Evolutionary conservation across 352 stramenopile species (phyloP).

Genomic region (Proteromonas lacertae): DNA sequence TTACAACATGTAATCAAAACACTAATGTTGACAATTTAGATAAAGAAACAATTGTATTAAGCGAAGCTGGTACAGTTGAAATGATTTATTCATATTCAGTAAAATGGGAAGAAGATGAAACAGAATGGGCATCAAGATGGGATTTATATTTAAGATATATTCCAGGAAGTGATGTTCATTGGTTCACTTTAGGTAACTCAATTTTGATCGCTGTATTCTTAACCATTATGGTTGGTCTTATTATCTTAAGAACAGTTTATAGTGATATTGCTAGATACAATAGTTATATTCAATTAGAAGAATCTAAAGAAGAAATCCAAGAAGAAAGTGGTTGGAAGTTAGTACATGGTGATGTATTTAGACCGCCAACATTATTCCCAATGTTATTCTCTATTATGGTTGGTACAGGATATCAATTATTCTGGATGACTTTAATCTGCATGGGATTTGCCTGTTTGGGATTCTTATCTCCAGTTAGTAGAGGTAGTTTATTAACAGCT

Average conservation of each 20-base stretch:
- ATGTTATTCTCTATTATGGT: slow-evolving; percentile 75
- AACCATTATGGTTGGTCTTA: slow-evolving; percentile 91
- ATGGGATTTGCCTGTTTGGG: slow-evolving; percentile 69
- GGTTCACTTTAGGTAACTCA: slow-evolving; percentile 98
- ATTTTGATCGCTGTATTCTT: slow-evolving; percentile 99
- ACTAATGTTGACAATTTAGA: not conserved
- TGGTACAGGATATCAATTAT: slow-evolving; percentile 76
- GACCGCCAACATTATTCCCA: slow-evolving; percentile 50
- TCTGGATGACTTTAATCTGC: slow-evolving; percentile 57
- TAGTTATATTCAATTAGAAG: slow-evolving; percentile 44
- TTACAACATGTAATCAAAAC: not conserved
- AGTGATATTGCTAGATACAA: slow-evolving; percentile 12
- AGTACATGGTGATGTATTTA: slow-evolving; percentile 87
- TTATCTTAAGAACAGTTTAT: slow-evolving; percentile 94
- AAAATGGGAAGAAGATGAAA: slow-evolving; percentile 59
- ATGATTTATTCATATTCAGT: slow-evolving; percentile 98
- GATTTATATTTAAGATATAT: slow-evolving; percentile 82
- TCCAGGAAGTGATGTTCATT: slow-evolving; percentile 92
- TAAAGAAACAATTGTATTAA: slow-evolving; percentile 8
- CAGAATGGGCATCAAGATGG: slow-evolving; percentile 82
- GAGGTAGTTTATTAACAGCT: slow-evolving; percentile 68
- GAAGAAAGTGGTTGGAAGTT: slow-evolving; percentile 84
- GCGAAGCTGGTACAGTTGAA: too few species aligned
- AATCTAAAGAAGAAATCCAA: too few species aligned
- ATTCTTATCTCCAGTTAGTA: slow-evolving; percentile 76